Percentiles rank a stretch among this genome's conserved stretches.
Conservation (phyloP, 768 basidiomycete genomes). For the Trametes punicea region DNA sequence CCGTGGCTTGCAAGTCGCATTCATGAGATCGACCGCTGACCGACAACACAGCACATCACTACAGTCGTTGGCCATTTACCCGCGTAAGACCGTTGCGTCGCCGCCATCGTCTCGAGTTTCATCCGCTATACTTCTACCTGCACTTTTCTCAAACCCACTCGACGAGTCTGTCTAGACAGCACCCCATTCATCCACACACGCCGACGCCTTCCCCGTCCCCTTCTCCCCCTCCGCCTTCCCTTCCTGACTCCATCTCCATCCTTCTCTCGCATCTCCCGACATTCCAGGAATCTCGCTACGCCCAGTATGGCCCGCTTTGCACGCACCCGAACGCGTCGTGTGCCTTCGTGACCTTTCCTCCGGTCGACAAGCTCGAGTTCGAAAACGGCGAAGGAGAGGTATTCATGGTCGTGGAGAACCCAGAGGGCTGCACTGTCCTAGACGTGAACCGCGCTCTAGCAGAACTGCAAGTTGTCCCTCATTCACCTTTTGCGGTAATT, state of each 20-base stretch:
- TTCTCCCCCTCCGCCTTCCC: constrained; percentile 6
- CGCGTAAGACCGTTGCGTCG: constrained; percentile 8
- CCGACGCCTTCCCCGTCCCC: constrained; percentile 19
- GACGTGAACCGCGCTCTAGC: constrained; percentile 26
- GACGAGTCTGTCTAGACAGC: not conserved
- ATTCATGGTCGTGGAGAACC: constrained; percentile 25
- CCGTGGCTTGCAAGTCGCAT: too few species aligned
- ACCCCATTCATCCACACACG: constrained; percentile 1
- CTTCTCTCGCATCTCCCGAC: constrained; percentile 26
- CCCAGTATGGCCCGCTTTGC: constrained; percentile 28
- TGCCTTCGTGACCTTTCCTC: constrained; percentile 28
- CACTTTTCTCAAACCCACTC: constrained; percentile 20
- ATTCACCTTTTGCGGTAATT: not conserved
- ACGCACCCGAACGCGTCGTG: constrained; percentile 27
- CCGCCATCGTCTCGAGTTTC: constrained; percentile 17
- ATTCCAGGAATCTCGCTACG: constrained; percentile 22
- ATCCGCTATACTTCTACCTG: constrained; percentile 27
- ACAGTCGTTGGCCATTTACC: constrained; percentile 4
- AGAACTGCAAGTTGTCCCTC: constrained; percentile 17
- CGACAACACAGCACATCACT: constrained; percentile 14
- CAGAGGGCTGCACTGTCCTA: constrained; percentile 25
- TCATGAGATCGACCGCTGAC: too few species aligned
- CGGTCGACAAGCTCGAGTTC: constrained; percentile 21
- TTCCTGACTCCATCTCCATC: constrained; percentile 24
- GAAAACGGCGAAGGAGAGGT: constrained; percentile 18